phyloP scores from a whole-genome alignment of 345 rosid genomes.

The Euphorbia pulcherrima region DNA sequence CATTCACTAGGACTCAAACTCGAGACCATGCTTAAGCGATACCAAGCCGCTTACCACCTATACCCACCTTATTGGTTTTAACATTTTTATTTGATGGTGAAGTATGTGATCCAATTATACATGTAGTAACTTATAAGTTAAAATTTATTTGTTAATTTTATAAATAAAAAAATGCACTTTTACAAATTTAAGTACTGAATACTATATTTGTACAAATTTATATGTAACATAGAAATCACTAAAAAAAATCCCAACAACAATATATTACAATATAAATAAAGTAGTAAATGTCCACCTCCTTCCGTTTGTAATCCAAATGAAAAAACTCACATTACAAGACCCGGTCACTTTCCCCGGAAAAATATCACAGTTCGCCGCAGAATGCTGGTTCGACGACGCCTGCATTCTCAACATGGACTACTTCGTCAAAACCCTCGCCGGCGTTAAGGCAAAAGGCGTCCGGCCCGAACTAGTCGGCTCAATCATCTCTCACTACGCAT shows the following conservation, averaged over 20 bases:
- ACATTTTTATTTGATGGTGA: too few species aligned
- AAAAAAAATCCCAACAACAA: neutral
- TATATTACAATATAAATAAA: neutral
- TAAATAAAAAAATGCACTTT: too few species aligned
- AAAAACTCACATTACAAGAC: conserved; percentile 35
- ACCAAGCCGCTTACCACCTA: too few species aligned
- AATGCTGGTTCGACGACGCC: conserved; percentile 61
- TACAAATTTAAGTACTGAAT: too few species aligned
- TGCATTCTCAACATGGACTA: conserved; percentile 75
- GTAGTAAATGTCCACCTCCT: neutral
- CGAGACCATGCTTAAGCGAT: too few species aligned
- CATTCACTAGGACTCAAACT: too few species aligned
- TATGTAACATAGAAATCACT: too few species aligned
- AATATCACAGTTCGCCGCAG: conserved; percentile 27
- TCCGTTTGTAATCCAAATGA: conserved; percentile 27
- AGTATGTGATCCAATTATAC: too few species aligned
- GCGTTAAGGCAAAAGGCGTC: conserved; percentile 74
- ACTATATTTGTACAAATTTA: too few species aligned
- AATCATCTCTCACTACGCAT: conserved; percentile 71
- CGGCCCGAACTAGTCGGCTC: conserved; percentile 79
- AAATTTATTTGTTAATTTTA: too few species aligned
- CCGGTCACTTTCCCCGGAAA: conserved; percentile 33
- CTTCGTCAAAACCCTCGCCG: conserved; percentile 66
- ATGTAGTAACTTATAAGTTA: too few species aligned
- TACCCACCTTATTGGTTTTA: too few species aligned